Evolutionary conservation across 2,329 filamentous ascomycete species (phyloP), one percentile per base, ranked within the genome.

Genomic region (Hymenotorrendiella dingleyae): DNA sequence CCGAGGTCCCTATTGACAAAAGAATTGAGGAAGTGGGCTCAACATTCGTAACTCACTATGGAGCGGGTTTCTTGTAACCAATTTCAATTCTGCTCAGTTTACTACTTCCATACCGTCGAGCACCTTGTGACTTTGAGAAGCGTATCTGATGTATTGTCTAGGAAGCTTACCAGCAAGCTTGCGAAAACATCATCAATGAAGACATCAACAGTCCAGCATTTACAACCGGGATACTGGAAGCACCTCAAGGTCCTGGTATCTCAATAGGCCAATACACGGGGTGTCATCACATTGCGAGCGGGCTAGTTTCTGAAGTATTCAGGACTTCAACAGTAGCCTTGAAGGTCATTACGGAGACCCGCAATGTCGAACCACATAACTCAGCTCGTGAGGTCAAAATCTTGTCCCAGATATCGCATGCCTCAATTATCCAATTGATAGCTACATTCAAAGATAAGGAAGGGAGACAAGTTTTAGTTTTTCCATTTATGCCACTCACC

Each of bases 221-320:
- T 7, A 29, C 23, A 19, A 22, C 24, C 17, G 17, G 33, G 51
- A 42, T 32, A 9, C 10, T 12, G 6, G 16, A 26, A 7, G 3
- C n/a, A 52, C 50, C 43, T 50, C 48, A 51, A 32, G 55, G 51
- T 4, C 52, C 59, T 2, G 71, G 69, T 8, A 61, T 72, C 30
- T 61, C 62, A 23, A 80, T 83, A 44, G 79, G 78, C 7, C 21
- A 61, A 4, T 81, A 80, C 50, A 33, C 50, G 14, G 63, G 71
- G 46, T 84, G 80, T 57, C 64, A 66, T 20, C 71, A 72, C 51
- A 58, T 82, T n/a, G 70, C 71, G 34, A 69, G 70, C 49, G 93
- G 93, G 16, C 70, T 91, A 10, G 93, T 88, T 48, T 93, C 91
- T 14, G 78, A 82, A 42, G 80, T 98, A 38, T 97, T 90, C 67